Conservation (phyloP, 441 rosid species). For the Hura crepitans region DNA sequence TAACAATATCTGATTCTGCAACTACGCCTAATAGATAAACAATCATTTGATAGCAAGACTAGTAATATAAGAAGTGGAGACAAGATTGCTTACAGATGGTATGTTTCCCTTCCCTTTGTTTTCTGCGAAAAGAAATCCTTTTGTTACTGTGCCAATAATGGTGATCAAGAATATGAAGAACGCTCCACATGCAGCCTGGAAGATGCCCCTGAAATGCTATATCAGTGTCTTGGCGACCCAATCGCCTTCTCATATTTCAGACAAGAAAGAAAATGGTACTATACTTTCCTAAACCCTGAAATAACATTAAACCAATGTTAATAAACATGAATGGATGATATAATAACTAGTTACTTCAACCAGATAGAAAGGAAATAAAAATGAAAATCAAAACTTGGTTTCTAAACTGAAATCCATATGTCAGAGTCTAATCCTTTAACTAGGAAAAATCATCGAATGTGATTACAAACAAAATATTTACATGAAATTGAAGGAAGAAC, state of each 20-base stretch:
- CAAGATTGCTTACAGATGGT: slow-evolving; percentile 34
- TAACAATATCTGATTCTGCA: background rate
- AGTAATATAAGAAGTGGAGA: slow-evolving; percentile 5
- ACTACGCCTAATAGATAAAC: no score
- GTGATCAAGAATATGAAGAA: slow-evolving; percentile 54
- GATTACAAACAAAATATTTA: background rate
- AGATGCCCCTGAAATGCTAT: slow-evolving; percentile 34
- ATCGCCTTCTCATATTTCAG: slow-evolving; percentile 39
- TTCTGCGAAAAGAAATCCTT: slow-evolving; percentile 33
- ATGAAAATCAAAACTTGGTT: background rate
- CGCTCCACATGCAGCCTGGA: slow-evolving; percentile 52
- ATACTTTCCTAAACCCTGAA: slow-evolving; percentile 15
- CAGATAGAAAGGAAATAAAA: background rate
- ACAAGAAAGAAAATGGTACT: slow-evolving; percentile 5
- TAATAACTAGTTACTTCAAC: background rate
- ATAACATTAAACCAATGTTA: slow-evolving; percentile 16
- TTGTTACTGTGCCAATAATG: slow-evolving; percentile 42
- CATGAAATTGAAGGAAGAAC: slow-evolving; percentile 6
- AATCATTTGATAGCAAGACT: background rate
- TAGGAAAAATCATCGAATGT: background rate
- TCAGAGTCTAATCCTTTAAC: slow-evolving; percentile 4
- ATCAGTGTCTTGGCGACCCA: slow-evolving; percentile 30
- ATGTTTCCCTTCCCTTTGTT: slow-evolving; percentile 36
- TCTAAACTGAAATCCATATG: background rate
- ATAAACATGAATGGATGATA: slow-evolving; percentile 7